A percentile compares a stretch with the other conserved stretches of the same genome.
These are phyloP conservation scores for Kuraishia borneana DNA, from an alignment of 805 yeast genomes.

Conservation along the genomic window DNA sequence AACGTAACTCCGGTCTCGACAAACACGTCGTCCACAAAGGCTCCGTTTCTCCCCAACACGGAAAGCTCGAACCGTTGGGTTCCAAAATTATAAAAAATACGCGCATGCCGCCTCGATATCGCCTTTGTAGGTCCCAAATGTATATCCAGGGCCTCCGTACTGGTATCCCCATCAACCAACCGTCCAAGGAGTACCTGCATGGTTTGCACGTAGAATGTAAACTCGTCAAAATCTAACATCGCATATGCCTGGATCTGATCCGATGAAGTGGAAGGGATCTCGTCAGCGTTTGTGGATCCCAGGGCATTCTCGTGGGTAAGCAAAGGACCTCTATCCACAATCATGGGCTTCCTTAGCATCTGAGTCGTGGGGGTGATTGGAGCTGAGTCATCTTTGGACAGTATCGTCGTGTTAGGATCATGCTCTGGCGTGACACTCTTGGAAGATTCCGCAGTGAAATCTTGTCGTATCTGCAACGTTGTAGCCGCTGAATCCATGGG, in stretches of 20 bases:
- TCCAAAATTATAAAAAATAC: conserved; percentile 92
- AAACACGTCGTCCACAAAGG: conserved; percentile 86
- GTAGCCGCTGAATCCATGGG: not conserved
- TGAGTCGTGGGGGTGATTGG: not conserved
- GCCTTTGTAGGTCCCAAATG: conserved; percentile 90
- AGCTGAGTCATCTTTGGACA: not conserved
- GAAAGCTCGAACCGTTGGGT: conserved; percentile 89
- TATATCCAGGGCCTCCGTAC: conserved; percentile 65
- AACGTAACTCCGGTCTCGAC: conserved; percentile 88
- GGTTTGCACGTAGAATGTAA: conserved; percentile 93
- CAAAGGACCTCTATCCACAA: conserved; percentile 42
- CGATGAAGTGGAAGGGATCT: not conserved
- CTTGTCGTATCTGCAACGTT: not conserved
- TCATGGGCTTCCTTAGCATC: conserved; percentile 49
- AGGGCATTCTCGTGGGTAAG: conserved; percentile 4
- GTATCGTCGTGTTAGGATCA: not conserved
- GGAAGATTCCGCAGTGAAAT: not conserved
- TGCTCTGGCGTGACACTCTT: not conserved
- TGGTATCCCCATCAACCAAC: conserved; percentile 55
- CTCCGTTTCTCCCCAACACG: conserved; percentile 91
- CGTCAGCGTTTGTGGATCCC: not conserved
- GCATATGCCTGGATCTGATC: conserved; percentile 49
- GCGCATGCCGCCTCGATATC: conserved; percentile 88
- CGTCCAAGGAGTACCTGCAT: conserved; percentile 91
- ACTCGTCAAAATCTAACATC: conserved; percentile 79